These are phyloP conservation scores for Aeminium ludgeri DNA, from an alignment of 495 filamentous ascomycete genomes.

Conservation along the genomic window DNA sequence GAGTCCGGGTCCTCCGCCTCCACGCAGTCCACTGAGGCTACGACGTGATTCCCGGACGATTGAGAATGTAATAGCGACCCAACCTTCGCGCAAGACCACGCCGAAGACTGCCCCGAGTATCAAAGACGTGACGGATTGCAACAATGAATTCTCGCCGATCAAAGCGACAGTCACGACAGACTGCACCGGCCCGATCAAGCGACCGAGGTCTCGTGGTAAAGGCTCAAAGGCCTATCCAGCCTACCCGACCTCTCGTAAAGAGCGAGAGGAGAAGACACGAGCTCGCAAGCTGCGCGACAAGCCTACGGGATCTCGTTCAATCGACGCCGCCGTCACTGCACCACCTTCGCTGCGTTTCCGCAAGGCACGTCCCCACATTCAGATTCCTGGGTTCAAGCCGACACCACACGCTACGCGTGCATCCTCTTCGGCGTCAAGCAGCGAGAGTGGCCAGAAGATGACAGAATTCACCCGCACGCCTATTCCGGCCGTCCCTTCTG, in stretches of 20 bases:
- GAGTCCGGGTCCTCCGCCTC: constrained; percentile 15
- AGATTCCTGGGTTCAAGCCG: constrained; percentile 5
- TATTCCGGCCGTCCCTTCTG: constrained; percentile 8
- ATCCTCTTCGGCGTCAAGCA: constrained; percentile 13
- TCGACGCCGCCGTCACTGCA: constrained; percentile 5
- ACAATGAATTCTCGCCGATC: constrained; percentile 2
- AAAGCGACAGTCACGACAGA: constrained; percentile 14
- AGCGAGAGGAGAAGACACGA: constrained; percentile 14
- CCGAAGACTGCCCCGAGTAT: constrained; percentile 9
- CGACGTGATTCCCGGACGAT: constrained; percentile 8
- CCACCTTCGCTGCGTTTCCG: not conserved
- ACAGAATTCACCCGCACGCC: constrained; percentile 6
- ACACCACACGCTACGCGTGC: constrained; percentile 9
- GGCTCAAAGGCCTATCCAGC: not conserved
- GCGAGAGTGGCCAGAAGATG: constrained; percentile 12
- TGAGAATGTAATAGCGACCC: constrained; percentile 7
- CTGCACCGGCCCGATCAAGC: constrained; percentile 15
- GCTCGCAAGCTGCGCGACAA: constrained; percentile 19
- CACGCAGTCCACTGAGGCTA: constrained; percentile 13
- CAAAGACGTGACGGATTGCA: constrained; percentile 1
- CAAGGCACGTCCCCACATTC: constrained; percentile 12
- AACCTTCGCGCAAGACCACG: not conserved
- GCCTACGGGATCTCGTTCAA: not conserved
- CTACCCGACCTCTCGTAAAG: constrained; percentile 3
- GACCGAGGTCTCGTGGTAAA: constrained; percentile 8